phyloP scores from a whole-genome alignment of 2,329 filamentous ascomycete genomes.

The Cryphonectria naterciae region DNA sequence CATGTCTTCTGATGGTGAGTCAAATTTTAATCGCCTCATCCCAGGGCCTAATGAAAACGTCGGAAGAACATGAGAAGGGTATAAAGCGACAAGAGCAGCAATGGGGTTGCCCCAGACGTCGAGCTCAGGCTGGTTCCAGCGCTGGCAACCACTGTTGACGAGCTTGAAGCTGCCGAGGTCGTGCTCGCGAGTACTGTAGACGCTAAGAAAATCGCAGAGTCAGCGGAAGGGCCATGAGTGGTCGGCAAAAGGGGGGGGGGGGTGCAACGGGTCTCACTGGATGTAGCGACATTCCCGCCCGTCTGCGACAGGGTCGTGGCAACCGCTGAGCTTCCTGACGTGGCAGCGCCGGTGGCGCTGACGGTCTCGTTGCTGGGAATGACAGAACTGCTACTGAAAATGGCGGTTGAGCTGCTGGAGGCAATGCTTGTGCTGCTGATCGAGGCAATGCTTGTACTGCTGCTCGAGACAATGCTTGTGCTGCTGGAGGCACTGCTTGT shows the following conservation, averaged over 20 bases:
- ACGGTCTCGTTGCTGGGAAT: not conserved
- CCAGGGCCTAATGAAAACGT: not conserved
- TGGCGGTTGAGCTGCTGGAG: no score
- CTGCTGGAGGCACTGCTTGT: not conserved
- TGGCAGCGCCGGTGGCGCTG: not conserved
- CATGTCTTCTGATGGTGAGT: not conserved
- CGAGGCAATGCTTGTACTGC: no score
- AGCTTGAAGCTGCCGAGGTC: not conserved
- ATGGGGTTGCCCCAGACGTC: not conserved
- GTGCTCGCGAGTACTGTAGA: slow-evolving; percentile 4
- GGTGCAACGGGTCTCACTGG: not conserved
- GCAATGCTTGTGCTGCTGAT: no score
- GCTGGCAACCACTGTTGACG: not conserved
- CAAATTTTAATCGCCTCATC: not conserved
- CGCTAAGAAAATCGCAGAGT: not conserved
- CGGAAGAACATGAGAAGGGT: slow-evolving; percentile 1
- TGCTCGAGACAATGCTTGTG: not conserved
- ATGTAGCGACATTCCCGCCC: slow-evolving; percentile 6
- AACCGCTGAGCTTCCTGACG: not conserved
- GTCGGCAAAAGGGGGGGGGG: not conserved
- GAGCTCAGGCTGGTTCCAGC: not conserved
- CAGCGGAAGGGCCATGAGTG: not conserved
- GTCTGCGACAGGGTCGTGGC: not conserved
- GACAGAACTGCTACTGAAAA: not conserved
- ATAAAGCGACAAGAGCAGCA: slow-evolving; percentile 2